phyloP scores from a whole-genome alignment of 768 basidiomycete genomes.

The button mushroom (Agaricus bisporus) region DNA sequence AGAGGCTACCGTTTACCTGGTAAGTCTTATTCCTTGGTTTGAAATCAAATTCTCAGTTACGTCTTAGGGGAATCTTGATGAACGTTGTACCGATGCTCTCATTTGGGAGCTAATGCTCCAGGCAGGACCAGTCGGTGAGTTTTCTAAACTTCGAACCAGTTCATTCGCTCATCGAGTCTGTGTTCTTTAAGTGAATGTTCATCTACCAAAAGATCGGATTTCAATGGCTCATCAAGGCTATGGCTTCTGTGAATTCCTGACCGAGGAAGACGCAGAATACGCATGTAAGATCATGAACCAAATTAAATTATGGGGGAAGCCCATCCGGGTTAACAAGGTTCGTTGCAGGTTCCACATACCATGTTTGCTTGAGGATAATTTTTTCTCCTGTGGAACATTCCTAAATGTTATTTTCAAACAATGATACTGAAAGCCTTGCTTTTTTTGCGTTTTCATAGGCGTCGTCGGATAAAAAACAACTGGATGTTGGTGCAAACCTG shows the following conservation, averaged over 20 bases:
- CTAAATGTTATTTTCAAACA: neutral
- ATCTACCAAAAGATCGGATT: conserved; percentile 96
- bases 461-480: conserved; percentile 95
- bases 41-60: neutral
- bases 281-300: conserved; percentile 99
- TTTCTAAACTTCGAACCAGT: neutral
- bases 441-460: conserved; percentile 46
- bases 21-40: conserved; percentile 20
- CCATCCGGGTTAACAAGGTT: conserved; percentile 98
- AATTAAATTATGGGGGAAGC: conserved; percentile 98
- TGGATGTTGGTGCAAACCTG: conserved; percentile 96
- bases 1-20: conserved; percentile 86
- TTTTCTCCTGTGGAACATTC: neutral
- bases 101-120: conserved; percentile 99
- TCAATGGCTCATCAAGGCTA: conserved; percentile 99
- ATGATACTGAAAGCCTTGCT: conserved; percentile 11
- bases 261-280: conserved; percentile 99
- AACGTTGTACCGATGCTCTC: conserved; percentile 88
- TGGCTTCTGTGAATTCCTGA: conserved; percentile 99
- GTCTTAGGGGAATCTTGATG: conserved; percentile 89
- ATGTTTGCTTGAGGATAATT: neutral
- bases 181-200: conserved; percentile 74
- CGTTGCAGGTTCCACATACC: conserved; percentile 23
- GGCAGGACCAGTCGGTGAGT: conserved; percentile 95
- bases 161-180: neutral